Evolutionary conservation across 2,329 filamentous ascomycete species (phyloP).

Genomic region (Aciculosporium take): DNA sequence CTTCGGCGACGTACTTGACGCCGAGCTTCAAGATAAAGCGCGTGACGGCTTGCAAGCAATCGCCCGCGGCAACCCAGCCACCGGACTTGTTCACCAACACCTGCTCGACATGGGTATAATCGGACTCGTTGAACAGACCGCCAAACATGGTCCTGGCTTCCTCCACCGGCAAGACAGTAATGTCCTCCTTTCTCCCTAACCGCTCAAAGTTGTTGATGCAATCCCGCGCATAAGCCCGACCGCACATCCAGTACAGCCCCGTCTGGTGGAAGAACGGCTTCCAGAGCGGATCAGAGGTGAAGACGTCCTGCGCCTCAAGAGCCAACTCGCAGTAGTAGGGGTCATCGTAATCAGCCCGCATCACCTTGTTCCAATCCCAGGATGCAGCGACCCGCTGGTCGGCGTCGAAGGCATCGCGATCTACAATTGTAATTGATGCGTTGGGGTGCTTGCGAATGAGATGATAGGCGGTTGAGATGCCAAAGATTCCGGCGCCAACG

Average conservation of each 20-base stretch:
- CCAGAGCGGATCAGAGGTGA: conserved; percentile 42
- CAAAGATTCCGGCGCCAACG: conserved; percentile 51
- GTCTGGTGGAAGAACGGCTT: conserved; percentile 42
- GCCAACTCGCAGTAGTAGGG: conserved; percentile 49
- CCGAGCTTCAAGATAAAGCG: conserved; percentile 37
- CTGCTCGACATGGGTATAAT: conserved; percentile 43
- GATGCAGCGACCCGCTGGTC: conserved; percentile 42
- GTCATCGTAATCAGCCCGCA: conserved; percentile 55
- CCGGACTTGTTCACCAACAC: conserved; percentile 47
- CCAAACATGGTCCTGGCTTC: conserved; percentile 36
- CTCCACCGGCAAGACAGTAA: conserved; percentile 30
- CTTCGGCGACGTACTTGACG: conserved; percentile 42
- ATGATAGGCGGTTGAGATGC: conserved; percentile 50
- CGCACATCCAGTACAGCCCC: conserved; percentile 43
- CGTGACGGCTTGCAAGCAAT: conserved; percentile 40
- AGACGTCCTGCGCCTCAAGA: conserved; percentile 50
- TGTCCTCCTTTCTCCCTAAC: conserved; percentile 24
- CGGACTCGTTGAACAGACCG: conserved; percentile 44
- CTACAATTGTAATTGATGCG: conserved; percentile 40
- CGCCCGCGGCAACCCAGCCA: conserved; percentile 50
- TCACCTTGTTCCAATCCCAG: conserved; percentile 60
- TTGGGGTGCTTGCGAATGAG: conserved; percentile 36
- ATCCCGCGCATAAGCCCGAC: conserved; percentile 33
- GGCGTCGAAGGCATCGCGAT: conserved; percentile 38
- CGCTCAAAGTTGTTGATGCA: conserved; percentile 39